phyloP scores from a whole-genome alignment of 305 asterid species.

The Coffea humblotiana region DNA sequence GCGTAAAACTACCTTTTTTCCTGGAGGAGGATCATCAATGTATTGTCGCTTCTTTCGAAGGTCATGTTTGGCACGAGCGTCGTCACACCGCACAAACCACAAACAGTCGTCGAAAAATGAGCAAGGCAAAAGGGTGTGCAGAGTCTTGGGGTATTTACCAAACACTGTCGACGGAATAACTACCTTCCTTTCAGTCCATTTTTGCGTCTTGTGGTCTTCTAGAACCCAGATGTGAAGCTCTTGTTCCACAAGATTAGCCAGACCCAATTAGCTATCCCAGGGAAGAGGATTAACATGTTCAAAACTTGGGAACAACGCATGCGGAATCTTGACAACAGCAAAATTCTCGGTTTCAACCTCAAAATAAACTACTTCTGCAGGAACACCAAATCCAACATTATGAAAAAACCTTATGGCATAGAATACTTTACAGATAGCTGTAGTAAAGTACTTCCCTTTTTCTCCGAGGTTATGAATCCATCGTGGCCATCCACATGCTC shows the following conservation, averaged over 20 bases:
- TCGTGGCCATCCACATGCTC: too few relatives aligned
- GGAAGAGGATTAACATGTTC: not conserved
- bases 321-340: not conserved
- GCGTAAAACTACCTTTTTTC: too few relatives aligned
- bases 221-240: constrained; percentile 19
- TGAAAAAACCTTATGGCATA: not conserved
- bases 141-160: too few relatives aligned
- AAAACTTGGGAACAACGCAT: constrained; percentile 1
- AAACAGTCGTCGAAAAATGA: too few relatives aligned
- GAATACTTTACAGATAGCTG: not conserved
- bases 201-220: constrained; percentile 17
- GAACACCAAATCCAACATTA: not conserved
- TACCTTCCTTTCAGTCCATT: constrained; percentile 16
- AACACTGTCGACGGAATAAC: constrained; percentile 2
- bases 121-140: too few relatives aligned
- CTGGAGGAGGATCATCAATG: too few relatives aligned
- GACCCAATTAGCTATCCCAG: constrained; percentile 8
- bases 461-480: not conserved
- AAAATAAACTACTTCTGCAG: constrained; percentile 12
- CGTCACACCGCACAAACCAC: too few relatives aligned
- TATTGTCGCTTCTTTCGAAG: too few relatives aligned
- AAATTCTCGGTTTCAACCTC: constrained; percentile 15
- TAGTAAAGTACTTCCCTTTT: not conserved
- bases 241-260: not conserved
- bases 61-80: too few relatives aligned